Evolutionary conservation across 2,329 filamentous ascomycete species (phyloP).

Genomic region (Penicillium hordei): DNA sequence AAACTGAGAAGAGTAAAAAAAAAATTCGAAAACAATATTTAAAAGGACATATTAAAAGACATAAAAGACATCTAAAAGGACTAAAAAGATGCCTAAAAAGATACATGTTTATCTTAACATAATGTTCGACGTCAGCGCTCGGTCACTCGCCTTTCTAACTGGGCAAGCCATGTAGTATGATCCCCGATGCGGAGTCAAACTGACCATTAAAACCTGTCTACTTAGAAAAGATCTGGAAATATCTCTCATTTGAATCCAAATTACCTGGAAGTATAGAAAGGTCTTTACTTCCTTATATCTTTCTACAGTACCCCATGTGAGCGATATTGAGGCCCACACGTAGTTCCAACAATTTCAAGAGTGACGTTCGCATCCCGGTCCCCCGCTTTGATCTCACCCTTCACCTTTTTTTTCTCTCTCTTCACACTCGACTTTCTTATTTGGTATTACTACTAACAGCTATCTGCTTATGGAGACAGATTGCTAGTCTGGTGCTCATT

Average conservation of each 20-base stretch:
- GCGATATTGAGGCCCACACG: slow-evolving; percentile 20
- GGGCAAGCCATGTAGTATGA: neutral
- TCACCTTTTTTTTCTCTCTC: neutral
- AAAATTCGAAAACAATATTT: neutral
- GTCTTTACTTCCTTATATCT: neutral
- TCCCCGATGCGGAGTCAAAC: neutral
- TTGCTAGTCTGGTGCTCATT: neutral
- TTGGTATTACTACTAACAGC: neutral
- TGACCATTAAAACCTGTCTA: neutral
- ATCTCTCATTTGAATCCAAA: neutral
- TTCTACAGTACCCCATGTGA: slow-evolving; percentile 10
- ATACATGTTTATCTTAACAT: neutral
- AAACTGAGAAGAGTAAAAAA: neutral
- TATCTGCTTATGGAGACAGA: slow-evolving; percentile 3
- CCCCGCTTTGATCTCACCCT: slow-evolving; percentile 6
- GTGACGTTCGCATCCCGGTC: slow-evolving; percentile 12
- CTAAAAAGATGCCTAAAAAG: neutral
- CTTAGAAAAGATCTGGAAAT: neutral
- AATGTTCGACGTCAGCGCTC: neutral
- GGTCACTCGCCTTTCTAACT: neutral
- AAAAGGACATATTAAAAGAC: neutral
- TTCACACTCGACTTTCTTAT: neutral
- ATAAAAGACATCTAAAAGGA: neutral
- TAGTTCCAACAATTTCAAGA: neutral
- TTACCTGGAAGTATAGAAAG: neutral